phyloP scores from a whole-genome alignment of 164 flowering plant genomes.

The Stephania japonica region DNA sequence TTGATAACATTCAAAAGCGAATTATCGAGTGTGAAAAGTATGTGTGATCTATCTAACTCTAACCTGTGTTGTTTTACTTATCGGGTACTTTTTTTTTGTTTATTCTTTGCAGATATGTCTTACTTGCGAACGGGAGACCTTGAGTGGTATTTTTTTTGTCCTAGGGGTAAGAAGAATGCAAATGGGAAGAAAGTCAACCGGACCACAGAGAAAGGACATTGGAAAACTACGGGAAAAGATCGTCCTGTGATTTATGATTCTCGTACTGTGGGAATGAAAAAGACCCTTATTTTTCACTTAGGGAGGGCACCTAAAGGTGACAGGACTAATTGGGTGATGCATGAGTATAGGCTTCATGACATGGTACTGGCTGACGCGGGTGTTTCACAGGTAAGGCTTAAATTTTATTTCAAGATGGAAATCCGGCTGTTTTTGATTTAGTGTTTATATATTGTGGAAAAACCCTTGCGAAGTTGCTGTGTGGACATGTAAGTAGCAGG shows the following conservation, averaged over 20 bases:
- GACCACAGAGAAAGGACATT: slow-evolving; percentile 62
- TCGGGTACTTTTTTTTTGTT: neutral
- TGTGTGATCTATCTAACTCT: neutral
- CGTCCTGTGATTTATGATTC: slow-evolving; percentile 36
- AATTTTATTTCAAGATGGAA: neutral
- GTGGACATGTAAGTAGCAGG: neutral
- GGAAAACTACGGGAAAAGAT: slow-evolving; percentile 92
- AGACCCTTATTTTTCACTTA: slow-evolving; percentile 61
- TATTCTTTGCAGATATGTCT: slow-evolving; percentile 42
- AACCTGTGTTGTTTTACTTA: neutral
- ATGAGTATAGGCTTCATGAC: slow-evolving; percentile 72
- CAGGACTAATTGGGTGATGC: slow-evolving; percentile 92
- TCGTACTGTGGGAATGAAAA: slow-evolving; percentile 54
- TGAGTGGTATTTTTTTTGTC: slow-evolving; percentile 84
- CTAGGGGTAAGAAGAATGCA: slow-evolving; percentile 58
- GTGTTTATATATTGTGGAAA: neutral
- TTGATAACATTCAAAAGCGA: neutral
- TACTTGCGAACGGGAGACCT: slow-evolving; percentile 46
- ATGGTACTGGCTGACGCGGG: slow-evolving; percentile 34
- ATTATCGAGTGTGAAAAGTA: neutral
- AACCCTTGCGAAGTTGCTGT: neutral
- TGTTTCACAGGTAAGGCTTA: slow-evolving; percentile 42
- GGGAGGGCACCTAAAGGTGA: slow-evolving; percentile 60
- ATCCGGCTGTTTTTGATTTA: neutral
- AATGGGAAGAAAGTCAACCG: slow-evolving; percentile 62